Conservation (phyloP, 495 filamentous ascomycete genomes). For the Xylaria curta region DNA sequence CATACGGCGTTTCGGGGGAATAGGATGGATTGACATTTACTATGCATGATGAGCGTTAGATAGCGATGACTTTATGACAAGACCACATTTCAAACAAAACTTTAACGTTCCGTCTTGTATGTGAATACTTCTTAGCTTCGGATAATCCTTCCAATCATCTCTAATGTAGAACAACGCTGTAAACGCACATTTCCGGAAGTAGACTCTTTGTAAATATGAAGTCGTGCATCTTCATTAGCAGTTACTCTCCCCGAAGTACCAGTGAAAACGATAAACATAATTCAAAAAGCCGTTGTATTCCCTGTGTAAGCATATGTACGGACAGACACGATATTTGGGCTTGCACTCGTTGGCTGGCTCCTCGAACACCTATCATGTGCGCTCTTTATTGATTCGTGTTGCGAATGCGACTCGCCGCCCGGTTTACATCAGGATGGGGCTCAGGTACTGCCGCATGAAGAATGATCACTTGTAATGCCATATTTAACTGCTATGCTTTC, state of each 20-base stretch:
- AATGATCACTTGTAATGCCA: neutral
- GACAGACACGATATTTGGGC: neutral
- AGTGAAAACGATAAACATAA: neutral
- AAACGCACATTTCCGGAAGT: neutral
- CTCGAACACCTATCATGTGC: neutral
- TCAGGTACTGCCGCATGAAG: neutral
- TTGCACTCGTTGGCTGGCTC: neutral
- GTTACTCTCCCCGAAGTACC: neutral
- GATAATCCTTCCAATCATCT: neutral
- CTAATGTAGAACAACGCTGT: neutral
- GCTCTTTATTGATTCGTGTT: neutral
- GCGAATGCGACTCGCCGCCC: too few species aligned
- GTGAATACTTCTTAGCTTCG: neutral
- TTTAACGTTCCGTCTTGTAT: neutral
- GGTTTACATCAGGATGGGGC: neutral
- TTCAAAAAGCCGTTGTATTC: too few species aligned
- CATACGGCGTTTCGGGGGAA: neutral
- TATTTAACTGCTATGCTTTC: neutral
- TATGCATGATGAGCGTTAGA: conserved; percentile 16
- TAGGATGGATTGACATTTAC: neutral
- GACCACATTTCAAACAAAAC: conserved; percentile 27
- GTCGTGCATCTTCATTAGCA: neutral
- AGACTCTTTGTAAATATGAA: neutral
- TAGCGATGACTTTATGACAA: conserved; percentile 22
- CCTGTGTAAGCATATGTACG: neutral